phyloP scores from a whole-genome alignment of 2,329 filamentous ascomycete species.

The Hypomyces perniciosus region DNA sequence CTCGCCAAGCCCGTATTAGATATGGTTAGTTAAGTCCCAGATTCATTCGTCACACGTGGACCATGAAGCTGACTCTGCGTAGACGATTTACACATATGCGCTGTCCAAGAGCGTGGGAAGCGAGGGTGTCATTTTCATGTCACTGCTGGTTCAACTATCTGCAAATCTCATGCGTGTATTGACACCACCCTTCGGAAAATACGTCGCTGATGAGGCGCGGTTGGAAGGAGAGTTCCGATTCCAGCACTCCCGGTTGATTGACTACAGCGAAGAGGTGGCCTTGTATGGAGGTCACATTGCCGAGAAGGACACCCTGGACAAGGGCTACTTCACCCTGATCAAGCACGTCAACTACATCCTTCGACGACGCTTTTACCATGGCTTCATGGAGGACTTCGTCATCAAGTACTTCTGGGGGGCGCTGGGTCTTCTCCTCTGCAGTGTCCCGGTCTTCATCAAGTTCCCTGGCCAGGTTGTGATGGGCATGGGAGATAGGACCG shows the following conservation, averaged over 20 bases:
- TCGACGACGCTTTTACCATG: slow-evolving; percentile 85
- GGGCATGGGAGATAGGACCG: slow-evolving; percentile 65
- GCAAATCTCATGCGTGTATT: slow-evolving; percentile 89
- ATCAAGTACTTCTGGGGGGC: slow-evolving; percentile 99
- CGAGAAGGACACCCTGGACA: slow-evolving; percentile 94
- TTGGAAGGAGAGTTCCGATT: slow-evolving; percentile 95
- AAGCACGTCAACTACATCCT: slow-evolving; percentile 98
- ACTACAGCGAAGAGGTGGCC: slow-evolving; percentile 92
- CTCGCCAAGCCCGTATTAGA: slow-evolving; percentile 90
- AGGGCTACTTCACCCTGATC: slow-evolving; percentile 97
- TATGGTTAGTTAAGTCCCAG: slow-evolving; percentile 52
- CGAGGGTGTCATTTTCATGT: slow-evolving; percentile 94
- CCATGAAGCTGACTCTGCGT: not conserved
- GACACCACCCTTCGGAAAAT: slow-evolving; percentile 94
- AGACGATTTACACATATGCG: slow-evolving; percentile 89
- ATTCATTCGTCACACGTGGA: not conserved
- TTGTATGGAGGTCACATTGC: slow-evolving; percentile 87
- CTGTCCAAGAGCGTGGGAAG: slow-evolving; percentile 92
- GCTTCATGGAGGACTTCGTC: slow-evolving; percentile 99
- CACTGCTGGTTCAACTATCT: slow-evolving; percentile 84
- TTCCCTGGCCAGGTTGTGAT: slow-evolving; percentile 62
- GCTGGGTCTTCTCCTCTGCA: slow-evolving; percentile 83
- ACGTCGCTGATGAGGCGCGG: slow-evolving; percentile 90
- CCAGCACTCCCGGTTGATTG: slow-evolving; percentile 88
- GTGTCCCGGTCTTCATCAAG: slow-evolving; percentile 92